Percentiles rank a stretch among this genome's conserved stretches.
phyloP scores from a whole-genome alignment of 768 basidiomycete species.

The Tylopilus plumbeoviolaceoides region DNA sequence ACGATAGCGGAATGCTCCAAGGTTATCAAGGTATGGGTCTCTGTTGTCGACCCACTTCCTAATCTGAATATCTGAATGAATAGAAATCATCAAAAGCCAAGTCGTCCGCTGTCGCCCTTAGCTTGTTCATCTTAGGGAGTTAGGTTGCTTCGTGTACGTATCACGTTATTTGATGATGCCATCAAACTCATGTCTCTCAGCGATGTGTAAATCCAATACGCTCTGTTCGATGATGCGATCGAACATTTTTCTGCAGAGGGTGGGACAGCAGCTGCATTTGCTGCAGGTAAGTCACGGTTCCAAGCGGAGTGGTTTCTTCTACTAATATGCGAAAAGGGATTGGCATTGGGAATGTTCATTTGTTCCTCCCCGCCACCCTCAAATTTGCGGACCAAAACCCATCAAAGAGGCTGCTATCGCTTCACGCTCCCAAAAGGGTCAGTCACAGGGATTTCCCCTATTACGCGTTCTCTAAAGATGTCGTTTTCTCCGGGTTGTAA shows the following conservation, averaged over 20 bases:
- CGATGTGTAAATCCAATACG: constrained; percentile 78
- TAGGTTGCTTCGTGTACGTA: constrained; percentile 81
- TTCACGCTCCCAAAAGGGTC: constrained; percentile 93
- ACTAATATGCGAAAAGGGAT: constrained; percentile 54
- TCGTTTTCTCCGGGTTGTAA: constrained; percentile 62
- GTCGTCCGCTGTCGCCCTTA: constrained; percentile 68
- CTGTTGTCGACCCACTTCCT: neutral
- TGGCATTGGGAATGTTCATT: constrained; percentile 85
- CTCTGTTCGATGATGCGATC: constrained; percentile 74
- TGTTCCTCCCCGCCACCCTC: constrained; percentile 84
- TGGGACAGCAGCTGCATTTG: constrained; percentile 89
- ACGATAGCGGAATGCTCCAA: constrained; percentile 85
- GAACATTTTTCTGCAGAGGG: constrained; percentile 71
- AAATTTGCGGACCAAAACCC: constrained; percentile 70
- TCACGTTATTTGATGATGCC: neutral
- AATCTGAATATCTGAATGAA: constrained; percentile 2
- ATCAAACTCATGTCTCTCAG: constrained; percentile 39
- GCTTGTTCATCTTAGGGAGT: constrained; percentile 89
- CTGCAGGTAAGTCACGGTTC: constrained; percentile 57
- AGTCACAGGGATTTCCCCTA: constrained; percentile 7
- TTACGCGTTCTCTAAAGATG: neutral
- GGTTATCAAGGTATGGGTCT: constrained; percentile 57
- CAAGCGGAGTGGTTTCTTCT: neutral
- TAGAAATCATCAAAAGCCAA: constrained; percentile 59
- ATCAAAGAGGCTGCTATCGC: constrained; percentile 75